Evolutionary conservation across 2,329 filamentous ascomycete species (phyloP), one percentile per base, ranked within the genome.

Genomic region (Annulohypoxylon truncatum): DNA sequence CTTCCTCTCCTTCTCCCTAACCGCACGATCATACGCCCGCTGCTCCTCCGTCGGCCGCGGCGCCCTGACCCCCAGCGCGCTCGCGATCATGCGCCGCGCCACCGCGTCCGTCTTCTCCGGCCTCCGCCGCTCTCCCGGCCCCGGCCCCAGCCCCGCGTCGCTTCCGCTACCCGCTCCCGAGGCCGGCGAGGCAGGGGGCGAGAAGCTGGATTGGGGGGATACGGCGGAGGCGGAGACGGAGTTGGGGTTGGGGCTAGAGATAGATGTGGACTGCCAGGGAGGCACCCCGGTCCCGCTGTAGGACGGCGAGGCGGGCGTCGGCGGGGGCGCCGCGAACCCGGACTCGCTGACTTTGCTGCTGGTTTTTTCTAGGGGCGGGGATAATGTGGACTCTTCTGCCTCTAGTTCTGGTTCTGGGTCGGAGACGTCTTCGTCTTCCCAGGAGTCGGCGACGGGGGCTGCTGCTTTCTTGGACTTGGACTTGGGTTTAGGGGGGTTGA

Each of bases 31-130:
- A 77, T 96, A 98, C 57, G 93, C 92, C 72, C 85, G 87, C 83
- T 97, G 92, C 80, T 97, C 94, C 68, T 96, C 93, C 1, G 93
- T 97, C 78, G 90, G 87, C 81, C 88, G 91, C 29, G 93, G 93
- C 31, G 90, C 89, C 74, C 90, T 89, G 58, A 97, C 87, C 0
- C 96, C 96, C 70, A 98, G 81, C 0, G 92, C 94, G 2, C 92
- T 92, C 0, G 93, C 94, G 77, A 99, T 98, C 87, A 99, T 85
- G 64, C 96, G 85, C 67, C 92, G 88, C 4, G 96, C 96, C 38
- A 97, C 93, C 0, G 94, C 93, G 66, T 96, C 96, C 67, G 94
- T 96, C 83, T 97, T 99, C 80, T 97, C 94, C 0, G 94, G 95
- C 38, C 56, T 64, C 18, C 29, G 20, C 48, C 29, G 10, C 40